Evolutionary conservation across 129 eudicot genomes (phyloP).

Genomic region (Lactuca saligna): DNA sequence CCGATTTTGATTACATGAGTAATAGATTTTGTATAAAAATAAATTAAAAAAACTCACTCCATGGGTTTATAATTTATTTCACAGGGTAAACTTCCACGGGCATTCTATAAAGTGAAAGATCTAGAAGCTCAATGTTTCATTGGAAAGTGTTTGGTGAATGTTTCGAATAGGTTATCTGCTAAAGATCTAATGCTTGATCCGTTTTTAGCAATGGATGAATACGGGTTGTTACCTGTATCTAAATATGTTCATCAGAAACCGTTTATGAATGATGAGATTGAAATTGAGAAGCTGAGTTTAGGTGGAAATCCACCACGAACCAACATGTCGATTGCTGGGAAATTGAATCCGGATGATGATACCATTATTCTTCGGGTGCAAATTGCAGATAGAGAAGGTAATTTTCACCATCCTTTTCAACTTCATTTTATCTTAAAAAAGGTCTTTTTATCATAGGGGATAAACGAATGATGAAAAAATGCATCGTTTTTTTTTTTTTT

Average conservation of each 20-base stretch:
- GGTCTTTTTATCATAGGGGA: too few relatives aligned
- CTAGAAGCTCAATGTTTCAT: constrained; percentile 66
- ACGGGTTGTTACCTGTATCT: constrained; percentile 8
- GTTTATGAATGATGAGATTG: constrained; percentile 50
- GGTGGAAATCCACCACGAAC: constrained; percentile 51
- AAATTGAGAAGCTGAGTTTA: constrained; percentile 50
- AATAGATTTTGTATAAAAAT: not conserved
- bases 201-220: constrained; percentile 43
- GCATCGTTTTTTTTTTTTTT: too few relatives aligned
- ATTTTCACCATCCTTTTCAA: not conserved
- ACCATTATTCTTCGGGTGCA: constrained; percentile 70
- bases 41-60: not conserved
- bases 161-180: constrained; percentile 68
- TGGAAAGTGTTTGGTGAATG: constrained; percentile 68
- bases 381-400: constrained; percentile 68
- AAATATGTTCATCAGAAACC: constrained; percentile 47
- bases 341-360: constrained; percentile 73
- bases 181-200: constrained; percentile 70
- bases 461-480: too few relatives aligned
- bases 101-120: constrained; percentile 70
- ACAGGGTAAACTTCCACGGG: constrained; percentile 79
- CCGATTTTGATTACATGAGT: constrained; percentile 5
- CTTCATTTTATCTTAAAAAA: not conserved
- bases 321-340: constrained; percentile 79
- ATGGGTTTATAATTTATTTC: not conserved